These are phyloP conservation scores for Annulohypoxylon truncatum DNA, from an alignment of 2,329 filamentous ascomycete species.

Conservation along the genomic window DNA sequence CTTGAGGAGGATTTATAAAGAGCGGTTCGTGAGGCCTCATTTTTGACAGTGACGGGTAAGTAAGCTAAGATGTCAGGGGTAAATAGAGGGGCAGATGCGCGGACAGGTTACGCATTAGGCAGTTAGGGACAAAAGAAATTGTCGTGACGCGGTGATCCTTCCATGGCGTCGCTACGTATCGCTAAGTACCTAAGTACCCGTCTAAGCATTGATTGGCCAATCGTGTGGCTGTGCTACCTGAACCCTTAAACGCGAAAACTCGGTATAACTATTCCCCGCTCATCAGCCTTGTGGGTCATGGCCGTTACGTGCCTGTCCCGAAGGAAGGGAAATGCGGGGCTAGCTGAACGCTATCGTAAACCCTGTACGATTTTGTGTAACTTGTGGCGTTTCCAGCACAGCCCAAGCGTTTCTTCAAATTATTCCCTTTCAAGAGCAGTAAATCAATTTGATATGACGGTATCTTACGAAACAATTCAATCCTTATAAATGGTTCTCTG, in stretches of 20 bases:
- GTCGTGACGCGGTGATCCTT: slow-evolving; percentile 7
- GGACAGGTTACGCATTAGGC: slow-evolving; percentile 2
- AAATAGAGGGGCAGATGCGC: slow-evolving; percentile 11
- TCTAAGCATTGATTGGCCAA: slow-evolving; percentile 1
- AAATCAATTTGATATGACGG: too few relatives aligned
- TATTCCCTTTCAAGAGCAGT: too few relatives aligned
- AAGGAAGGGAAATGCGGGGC: slow-evolving; percentile 1
- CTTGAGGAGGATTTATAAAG: slow-evolving; percentile 6
- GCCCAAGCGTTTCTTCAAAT: too few relatives aligned
- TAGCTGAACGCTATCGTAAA: not conserved
- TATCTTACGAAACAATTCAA: too few relatives aligned
- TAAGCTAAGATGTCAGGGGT: slow-evolving; percentile 3
- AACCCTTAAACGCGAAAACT: not conserved
- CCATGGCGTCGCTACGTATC: not conserved
- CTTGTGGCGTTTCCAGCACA: too few relatives aligned
- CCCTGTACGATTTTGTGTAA: not conserved
- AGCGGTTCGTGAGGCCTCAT: slow-evolving; percentile 20
- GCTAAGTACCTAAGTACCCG: not conserved
- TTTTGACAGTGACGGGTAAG: not conserved
- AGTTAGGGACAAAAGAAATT: not conserved
- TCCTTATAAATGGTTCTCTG: too few relatives aligned
- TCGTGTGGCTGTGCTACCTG: slow-evolving; percentile 1
- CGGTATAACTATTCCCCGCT: not conserved
- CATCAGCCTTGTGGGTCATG: slow-evolving; percentile 21
- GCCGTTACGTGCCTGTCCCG: not conserved